Evolutionary conservation across 768 basidiomycete genomes (phyloP).

Genomic region (Tylopilus intermedius): DNA sequence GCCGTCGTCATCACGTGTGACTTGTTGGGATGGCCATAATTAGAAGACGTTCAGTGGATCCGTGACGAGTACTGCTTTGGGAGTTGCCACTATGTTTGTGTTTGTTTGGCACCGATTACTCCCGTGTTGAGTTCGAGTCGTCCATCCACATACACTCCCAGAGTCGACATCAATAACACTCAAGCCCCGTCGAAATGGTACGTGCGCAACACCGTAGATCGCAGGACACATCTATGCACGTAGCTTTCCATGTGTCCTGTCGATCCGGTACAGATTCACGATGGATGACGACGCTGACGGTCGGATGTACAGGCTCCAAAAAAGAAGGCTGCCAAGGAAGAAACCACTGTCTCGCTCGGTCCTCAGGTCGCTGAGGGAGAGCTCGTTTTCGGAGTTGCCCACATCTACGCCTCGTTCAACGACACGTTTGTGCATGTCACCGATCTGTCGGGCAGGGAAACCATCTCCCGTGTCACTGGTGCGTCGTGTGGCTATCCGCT

Average conservation of each 20-base stretch:
- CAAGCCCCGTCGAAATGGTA: conserved; percentile 36
- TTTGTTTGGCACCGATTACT: conserved; percentile 13
- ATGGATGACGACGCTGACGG: conserved; percentile 51
- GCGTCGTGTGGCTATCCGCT: conserved; percentile 20
- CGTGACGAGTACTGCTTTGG: too few relatives aligned
- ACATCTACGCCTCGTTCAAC: conserved; percentile 99
- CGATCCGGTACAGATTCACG: conserved; percentile 8
- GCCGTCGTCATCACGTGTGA: too few relatives aligned
- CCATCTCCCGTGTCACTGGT: conserved; percentile 98
- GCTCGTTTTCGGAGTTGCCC: conserved; percentile 95
- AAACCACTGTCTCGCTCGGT: conserved; percentile 84
- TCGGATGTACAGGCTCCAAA: conserved; percentile 75
- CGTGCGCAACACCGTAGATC: conserved; percentile 14
- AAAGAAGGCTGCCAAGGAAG: conserved; percentile 77
- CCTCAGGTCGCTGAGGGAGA: conserved; percentile 96
- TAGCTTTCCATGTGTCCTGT: conserved; percentile 1
- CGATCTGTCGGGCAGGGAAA: conserved; percentile 98
- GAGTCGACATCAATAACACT: conserved; percentile 21
- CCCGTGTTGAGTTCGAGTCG: conserved; percentile 4
- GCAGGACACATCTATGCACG: background rate
- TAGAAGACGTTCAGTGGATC: too few relatives aligned
- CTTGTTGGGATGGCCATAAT: too few relatives aligned
- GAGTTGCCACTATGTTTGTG: conserved; percentile 9
- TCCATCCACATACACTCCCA: background rate
- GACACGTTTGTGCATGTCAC: conserved; percentile 99